phyloP scores from a whole-genome alignment of 1,139 yeast species.

The Saccharomycopsis hybrid region DNA sequence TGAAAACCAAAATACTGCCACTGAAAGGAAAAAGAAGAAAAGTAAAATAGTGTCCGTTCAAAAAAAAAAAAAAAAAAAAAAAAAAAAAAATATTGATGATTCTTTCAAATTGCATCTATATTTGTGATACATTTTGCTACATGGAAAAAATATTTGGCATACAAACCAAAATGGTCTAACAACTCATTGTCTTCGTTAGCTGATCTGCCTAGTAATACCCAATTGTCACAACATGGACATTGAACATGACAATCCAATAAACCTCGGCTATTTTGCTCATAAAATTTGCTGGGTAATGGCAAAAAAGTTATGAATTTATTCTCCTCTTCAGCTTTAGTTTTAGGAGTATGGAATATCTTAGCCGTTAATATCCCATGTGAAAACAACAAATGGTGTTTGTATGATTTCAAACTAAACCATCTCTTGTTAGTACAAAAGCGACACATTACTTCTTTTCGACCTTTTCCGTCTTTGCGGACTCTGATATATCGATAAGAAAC shows the following conservation, averaged over 20 bases:
- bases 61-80: neutral
- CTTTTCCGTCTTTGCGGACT: neutral
- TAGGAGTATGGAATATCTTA: neutral
- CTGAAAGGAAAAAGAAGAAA: too few relatives aligned
- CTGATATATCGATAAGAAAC: neutral
- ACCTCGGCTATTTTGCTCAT: conserved; percentile 16
- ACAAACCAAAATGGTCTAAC: conserved; percentile 15
- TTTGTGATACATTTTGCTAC: conserved; percentile 2
- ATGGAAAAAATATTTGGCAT: conserved; percentile 16
- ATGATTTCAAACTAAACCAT: conserved; percentile 23
- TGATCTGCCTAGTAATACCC: conserved; percentile 22
- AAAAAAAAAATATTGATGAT: neutral
- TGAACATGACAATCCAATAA: conserved; percentile 21
- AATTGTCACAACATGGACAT: conserved; percentile 23
- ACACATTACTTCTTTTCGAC: conserved; percentile 24
- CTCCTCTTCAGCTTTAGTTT: conserved; percentile 1
- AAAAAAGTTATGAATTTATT: conserved; percentile 17
- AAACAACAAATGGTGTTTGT: conserved; percentile 24
- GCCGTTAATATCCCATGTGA: conserved; percentile 26
- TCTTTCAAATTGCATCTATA: neutral
- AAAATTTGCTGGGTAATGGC: conserved; percentile 23
- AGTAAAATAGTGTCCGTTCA: neutral
- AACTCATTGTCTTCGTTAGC: conserved; percentile 5
- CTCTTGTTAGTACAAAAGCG: conserved; percentile 26
- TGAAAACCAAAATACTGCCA: too few relatives aligned